phyloP scores from a whole-genome alignment of 768 basidiomycete species.

The Suillus americanus region DNA sequence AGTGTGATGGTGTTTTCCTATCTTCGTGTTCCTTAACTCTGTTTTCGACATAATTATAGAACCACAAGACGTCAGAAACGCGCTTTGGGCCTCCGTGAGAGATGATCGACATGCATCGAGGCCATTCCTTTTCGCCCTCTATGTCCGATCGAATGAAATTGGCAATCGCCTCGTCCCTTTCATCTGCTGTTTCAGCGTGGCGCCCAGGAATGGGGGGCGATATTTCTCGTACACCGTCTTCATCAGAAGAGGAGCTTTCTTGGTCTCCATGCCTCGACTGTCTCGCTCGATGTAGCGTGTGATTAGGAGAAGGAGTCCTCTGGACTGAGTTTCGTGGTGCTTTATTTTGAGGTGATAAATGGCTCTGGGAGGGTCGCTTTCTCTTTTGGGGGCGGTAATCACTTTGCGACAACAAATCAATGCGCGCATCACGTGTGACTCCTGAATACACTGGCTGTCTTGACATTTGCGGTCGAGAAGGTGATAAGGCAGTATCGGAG shows the following conservation, averaged over 20 bases:
- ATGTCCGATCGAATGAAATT: slow-evolving; percentile 45
- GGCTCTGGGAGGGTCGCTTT: slow-evolving; percentile 1
- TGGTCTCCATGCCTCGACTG: neutral
- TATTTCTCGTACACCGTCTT: slow-evolving; percentile 5
- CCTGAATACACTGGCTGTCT: slow-evolving; percentile 12
- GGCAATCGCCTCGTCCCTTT: slow-evolving; percentile 41
- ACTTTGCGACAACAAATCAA: slow-evolving; percentile 27
- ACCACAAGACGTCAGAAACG: slow-evolving; percentile 42
- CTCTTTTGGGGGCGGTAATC: slow-evolving; percentile 14
- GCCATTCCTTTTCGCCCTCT: slow-evolving; percentile 44
- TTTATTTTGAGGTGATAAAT: neutral
- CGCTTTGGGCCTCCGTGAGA: slow-evolving; percentile 40
- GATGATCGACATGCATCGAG: slow-evolving; percentile 40
- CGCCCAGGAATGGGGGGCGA: slow-evolving; percentile 28
- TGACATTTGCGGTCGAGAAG: slow-evolving; percentile 2
- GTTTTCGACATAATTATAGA: slow-evolving; percentile 53
- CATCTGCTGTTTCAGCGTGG: slow-evolving; percentile 35
- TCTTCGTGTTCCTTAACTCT: slow-evolving; percentile 48
- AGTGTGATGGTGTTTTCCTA: slow-evolving; percentile 41
- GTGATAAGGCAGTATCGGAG: slow-evolving; percentile 21
- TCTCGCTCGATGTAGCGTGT: neutral
- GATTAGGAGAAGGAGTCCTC: neutral
- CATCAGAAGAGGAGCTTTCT: neutral
- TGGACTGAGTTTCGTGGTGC: neutral
- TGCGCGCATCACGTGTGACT: slow-evolving; percentile 26